phyloP scores from a whole-genome alignment of 192 early-diverging fungal species.

The Jimgerdemannia lactiflua region DNA sequence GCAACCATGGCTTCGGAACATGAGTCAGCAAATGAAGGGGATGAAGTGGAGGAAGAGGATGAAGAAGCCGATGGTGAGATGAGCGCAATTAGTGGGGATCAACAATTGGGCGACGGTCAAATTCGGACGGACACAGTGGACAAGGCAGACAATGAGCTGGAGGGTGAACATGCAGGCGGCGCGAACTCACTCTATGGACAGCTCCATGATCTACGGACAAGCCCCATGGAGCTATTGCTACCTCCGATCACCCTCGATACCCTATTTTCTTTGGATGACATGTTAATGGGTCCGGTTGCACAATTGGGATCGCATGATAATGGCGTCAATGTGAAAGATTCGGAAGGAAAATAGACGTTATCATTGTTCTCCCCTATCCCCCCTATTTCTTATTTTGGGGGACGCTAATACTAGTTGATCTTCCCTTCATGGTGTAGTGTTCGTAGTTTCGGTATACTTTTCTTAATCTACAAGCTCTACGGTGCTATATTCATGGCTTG shows the following conservation, averaged over 20 bases:
- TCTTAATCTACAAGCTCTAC: no score
- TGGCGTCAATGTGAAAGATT: background rate
- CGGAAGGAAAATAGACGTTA: background rate
- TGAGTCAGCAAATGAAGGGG: conserved; percentile 17
- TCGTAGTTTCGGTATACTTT: no score
- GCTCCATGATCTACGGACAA: background rate
- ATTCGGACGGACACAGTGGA: background rate
- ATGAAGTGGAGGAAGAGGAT: background rate
- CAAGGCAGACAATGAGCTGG: background rate
- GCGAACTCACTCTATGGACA: background rate
- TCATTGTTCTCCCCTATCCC: background rate
- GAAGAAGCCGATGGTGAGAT: background rate
- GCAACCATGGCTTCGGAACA: conserved; percentile 20
- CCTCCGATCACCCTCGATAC: background rate
- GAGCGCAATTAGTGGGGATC: background rate
- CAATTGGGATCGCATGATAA: background rate
- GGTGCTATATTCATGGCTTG: no score
- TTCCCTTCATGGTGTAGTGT: background rate
- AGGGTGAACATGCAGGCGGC: background rate
- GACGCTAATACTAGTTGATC: background rate
- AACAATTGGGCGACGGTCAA: background rate
- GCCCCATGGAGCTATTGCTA: background rate
- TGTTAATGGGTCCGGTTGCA: background rate
- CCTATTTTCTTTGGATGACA: background rate
- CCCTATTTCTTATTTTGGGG: background rate